Percentiles rank a stretch among this genome's conserved stretches.
These are phyloP conservation scores for Pisolithus microcarpus DNA, from an alignment of 768 basidiomycete species.

Conservation along the genomic window DNA sequence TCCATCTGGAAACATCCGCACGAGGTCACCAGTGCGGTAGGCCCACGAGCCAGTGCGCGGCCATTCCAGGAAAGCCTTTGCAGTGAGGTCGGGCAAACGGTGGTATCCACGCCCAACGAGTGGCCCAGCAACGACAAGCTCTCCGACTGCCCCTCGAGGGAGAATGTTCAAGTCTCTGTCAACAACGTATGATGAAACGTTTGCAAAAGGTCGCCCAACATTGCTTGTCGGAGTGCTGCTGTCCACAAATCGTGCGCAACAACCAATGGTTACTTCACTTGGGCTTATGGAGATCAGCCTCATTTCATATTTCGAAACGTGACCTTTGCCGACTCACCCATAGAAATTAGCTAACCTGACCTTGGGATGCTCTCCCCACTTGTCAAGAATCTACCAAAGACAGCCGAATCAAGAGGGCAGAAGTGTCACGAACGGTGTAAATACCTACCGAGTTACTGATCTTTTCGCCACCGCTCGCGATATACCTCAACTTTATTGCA, in stretches of 20 bases:
- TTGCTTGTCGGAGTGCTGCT: constrained; percentile 34
- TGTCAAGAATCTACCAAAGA: constrained; percentile 31
- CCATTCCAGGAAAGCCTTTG: constrained; percentile 41
- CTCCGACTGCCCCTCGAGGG: constrained; percentile 39
- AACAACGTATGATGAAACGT: constrained; percentile 33
- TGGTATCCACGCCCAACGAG: constrained; percentile 46
- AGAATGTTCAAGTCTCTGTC: constrained; percentile 36
- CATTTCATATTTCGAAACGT: not conserved
- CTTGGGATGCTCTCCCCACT: constrained; percentile 40
- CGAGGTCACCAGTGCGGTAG: constrained; percentile 46
- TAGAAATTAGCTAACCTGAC: constrained; percentile 45
- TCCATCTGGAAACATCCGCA: constrained; percentile 42
- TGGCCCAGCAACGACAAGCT: constrained; percentile 44
- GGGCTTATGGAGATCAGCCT: constrained; percentile 22
- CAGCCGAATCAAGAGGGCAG: not conserved
- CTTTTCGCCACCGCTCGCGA: constrained; percentile 47
- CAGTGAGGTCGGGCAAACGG: constrained; percentile 36
- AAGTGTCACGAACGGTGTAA: not conserved
- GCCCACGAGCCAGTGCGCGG: constrained; percentile 34
- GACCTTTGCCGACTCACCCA: constrained; percentile 22
- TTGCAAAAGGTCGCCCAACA: constrained; percentile 36
- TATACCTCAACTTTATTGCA: constrained; percentile 33
- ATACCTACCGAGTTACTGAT: constrained; percentile 41
- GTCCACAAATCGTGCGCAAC: constrained; percentile 39
- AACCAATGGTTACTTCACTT: constrained; percentile 48